phyloP scores from a whole-genome alignment of 495 filamentous ascomycete genomes.

The Xylaria telfairii region DNA sequence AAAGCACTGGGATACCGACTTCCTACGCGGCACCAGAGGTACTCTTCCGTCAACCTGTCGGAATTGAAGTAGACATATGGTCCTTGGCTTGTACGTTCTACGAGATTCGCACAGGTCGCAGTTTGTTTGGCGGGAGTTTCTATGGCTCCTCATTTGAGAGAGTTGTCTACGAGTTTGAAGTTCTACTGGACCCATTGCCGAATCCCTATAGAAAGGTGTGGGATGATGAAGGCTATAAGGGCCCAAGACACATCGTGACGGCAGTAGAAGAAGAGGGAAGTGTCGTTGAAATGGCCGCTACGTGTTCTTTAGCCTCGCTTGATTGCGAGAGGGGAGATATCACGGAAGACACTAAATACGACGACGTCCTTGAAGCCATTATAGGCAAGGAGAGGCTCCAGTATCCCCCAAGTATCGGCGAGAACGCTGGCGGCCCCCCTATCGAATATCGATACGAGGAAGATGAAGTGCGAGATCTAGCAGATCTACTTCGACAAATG shows the following conservation, averaged over 20 bases:
- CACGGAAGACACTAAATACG: neutral
- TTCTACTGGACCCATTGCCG: neutral
- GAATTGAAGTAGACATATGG: neutral
- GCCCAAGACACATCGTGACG: neutral
- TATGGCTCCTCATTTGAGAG: neutral
- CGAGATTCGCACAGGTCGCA: neutral
- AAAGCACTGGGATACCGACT: neutral
- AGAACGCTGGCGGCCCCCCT: neutral
- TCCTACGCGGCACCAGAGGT: slow-evolving; percentile 12
- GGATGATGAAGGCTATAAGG: neutral
- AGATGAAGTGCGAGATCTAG: neutral
- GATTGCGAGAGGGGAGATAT: neutral
- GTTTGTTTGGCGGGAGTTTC: neutral
- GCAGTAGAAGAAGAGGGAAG: neutral
- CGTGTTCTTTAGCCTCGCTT: neutral
- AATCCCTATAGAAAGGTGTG: neutral
- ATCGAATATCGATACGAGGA: slow-evolving; percentile 1
- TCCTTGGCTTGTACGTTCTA: slow-evolving; percentile 2
- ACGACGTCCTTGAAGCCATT: neutral
- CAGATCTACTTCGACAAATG: neutral
- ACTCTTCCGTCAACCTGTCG: neutral
- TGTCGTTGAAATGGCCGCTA: neutral
- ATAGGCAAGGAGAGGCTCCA: neutral
- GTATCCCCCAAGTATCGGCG: neutral
- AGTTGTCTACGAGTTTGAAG: neutral